Evolutionary conservation across 805 yeast species (phyloP), one percentile per base, ranked within the genome.

Genomic region (Cephaloascus albidus): DNA sequence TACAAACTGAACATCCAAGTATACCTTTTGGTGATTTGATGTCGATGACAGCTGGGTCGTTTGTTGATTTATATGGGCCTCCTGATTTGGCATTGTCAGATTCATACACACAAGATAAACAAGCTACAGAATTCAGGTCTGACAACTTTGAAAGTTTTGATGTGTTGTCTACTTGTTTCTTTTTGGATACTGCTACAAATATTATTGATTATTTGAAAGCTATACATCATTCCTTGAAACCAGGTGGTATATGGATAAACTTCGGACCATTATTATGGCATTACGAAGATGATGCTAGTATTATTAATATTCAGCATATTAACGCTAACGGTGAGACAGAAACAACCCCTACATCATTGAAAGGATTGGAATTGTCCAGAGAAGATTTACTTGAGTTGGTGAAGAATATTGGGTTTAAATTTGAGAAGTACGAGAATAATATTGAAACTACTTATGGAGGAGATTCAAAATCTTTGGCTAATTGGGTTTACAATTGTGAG

Each of bases 201-300:
- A 54, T 78, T 19, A 64, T 79, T 10, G 84, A 79, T 36, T 79
- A 78, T 46, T 33, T 80, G 33, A 62, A 61, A 37, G 58, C 80
- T 0, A 65, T 80, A 2, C 53, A 58, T 31, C 63, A 73, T 46
- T 63, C 72, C 18, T 47, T 79, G 41, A 60, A 63, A 27, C 50
- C 53, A 0, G 59, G 55, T 18, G 85, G 82, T 0, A 40, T 57
- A 15, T 80, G 85, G 85, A 57, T 78, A 20, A 79, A 80, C 49
- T 73, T 77, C 50, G 88, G 88, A 0, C 87, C 86, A 0, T 56
- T 80, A 35, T 57, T 78, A 38, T 80, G 88, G 88, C 90, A 83
- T 55, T 78, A 70, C 50, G 88, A 81, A 47, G 72, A 70, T 40
- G 73, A 68, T 27, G 61, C 55, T 15, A 58, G 57, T 14, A 50